Base-by-base conservation (phyloP, 179 eudicot genomes). In the Nepenthes alata region DNA sequence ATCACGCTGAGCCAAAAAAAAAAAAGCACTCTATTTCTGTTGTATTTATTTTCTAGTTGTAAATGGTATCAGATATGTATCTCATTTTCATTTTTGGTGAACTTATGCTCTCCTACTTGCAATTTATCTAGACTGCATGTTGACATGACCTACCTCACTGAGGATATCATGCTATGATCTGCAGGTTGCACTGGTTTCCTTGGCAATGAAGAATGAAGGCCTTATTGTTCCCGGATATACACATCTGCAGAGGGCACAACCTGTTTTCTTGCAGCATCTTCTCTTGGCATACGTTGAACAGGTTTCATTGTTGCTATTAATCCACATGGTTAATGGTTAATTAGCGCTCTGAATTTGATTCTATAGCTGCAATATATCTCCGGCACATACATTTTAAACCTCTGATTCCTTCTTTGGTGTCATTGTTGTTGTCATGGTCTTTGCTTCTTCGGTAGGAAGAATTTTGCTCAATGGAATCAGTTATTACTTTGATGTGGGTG, bases 151-250 rank as follows among this genome's bases (percentile, higher is more conserved):
- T 52, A 2, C 6, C 7, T 15, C 55, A 5, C 34, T 13, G 55
- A 49, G 15, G 55, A 52, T 52, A 52, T 52, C 55, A n/a, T 52
- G 16, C 13, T 63, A 50, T 65, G 41, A 72, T 58, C 15, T 74
- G 70, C 80, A 94, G 99, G 84, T 78, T 71, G 65, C 91, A 48
- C 62, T 94, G 67, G 75, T 94, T 58, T 80, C 51, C 47, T 72
- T 94, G 85, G 99, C 97, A 53, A 60, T 72, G 77, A 81, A 80
- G 72, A 90, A 90, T 62, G 86, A 81, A 56, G 94, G 89, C 36
- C 71, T 87, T 72, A 94, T 90, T 55, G 95, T 94, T 75, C 99
- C 99, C 35, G 99, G 99, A 47, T 94, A 90, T 73, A 90, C 97
- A 4, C 99, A 94, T 81, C 65, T 94, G 77, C 99, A 87, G 67